Base-by-base conservation (phyloP, 495 filamentous ascomycete species). In the Xylaria bambusicola region DNA sequence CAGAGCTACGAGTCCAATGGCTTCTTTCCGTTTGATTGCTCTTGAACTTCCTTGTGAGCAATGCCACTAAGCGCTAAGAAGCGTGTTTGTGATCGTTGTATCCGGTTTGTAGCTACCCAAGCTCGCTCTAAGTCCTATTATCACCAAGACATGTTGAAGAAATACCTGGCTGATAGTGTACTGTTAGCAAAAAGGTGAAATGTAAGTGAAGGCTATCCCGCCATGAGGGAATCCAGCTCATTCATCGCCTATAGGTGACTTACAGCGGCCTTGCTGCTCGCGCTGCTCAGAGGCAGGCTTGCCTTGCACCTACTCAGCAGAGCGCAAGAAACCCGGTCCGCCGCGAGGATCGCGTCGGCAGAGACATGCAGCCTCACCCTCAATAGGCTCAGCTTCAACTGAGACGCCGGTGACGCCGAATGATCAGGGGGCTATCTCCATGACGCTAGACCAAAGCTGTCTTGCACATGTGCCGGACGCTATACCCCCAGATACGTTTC, bases 241-340 rank as follows among this genome's bases (percentile, higher is more conserved):
- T 18, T 54, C 26, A 54, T 40, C 20, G n/a, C 2, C n/a, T 29
- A 4, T 20, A 66, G 64, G 64, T 55, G 58, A 66, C 23, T 31
- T 61, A 21, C 61, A 54, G 35, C 61, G 58, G n/a, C 58, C 64
- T 9, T 17, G 31, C 26, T 66, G 64, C 40, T 66, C 64, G 51
- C 64, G 64, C 21, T 66, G 64, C 33, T 44, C 52, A 9, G 67
- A 70, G 47, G 57, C 59, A 5, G 47, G 54, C 33, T 56, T 41
- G n/a, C 31, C 53, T 15, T 70, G 65, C 47, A 58, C 62, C 1
- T 70, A 68, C 55, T 66, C 63, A 6, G 62, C 35, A 26, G 51
- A 51, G 36, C 64, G 54, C 42, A 63, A 61, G 53, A 71, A 67
- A 49, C 68, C 68, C 9, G 68, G 68, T 5, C 67, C 67, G 15